Conservation (phyloP, 2,329 filamentous ascomycete genomes). For the Saccharata proteae region DNA sequence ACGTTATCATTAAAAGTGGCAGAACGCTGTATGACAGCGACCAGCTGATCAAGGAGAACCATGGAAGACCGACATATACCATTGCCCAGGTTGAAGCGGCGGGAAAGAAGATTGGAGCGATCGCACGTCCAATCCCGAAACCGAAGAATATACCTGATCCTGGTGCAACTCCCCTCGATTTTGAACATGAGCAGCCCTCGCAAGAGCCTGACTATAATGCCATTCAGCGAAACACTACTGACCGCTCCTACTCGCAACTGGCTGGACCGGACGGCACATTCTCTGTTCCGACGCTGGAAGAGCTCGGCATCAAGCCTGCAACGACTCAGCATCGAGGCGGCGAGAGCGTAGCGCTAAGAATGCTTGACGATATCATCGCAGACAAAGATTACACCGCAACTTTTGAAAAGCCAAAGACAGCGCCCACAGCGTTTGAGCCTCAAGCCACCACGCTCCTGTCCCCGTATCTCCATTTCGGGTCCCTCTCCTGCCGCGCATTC, state of each 20-base stretch:
- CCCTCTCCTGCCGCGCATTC: conserved; percentile 56
- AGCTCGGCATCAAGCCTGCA: conserved; percentile 45
- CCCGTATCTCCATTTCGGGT: conserved; percentile 63
- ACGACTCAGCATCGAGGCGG: conserved; percentile 59
- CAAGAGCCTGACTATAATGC: conserved; percentile 49
- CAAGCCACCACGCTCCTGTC: conserved; percentile 63
- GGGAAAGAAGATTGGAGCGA: conserved; percentile 44
- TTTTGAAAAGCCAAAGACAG: conserved; percentile 66
- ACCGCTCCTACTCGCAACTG: conserved; percentile 48
- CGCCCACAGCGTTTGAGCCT: conserved; percentile 60
- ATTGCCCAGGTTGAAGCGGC: conserved; percentile 49
- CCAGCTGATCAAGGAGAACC: conserved; percentile 50
- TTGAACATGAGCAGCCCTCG: conserved; percentile 44
- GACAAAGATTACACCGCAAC: conserved; percentile 57
- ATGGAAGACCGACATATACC: conserved; percentile 62
- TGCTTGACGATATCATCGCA: conserved; percentile 46
- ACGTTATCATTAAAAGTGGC: conserved; percentile 53
- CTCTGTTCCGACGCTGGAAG: conserved; percentile 55
- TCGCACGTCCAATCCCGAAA: conserved; percentile 48
- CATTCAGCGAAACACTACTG: conserved; percentile 38
- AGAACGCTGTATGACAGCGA: conserved; percentile 66
- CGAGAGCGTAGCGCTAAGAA: conserved; percentile 51
- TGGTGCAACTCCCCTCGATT: conserved; percentile 47
- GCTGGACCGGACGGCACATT: conserved; percentile 59
- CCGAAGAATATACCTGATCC: conserved; percentile 52